A percentile compares a stretch with the other conserved stretches of the same genome.
Evolutionary conservation across 805 yeast genomes (phyloP).

Genomic region (Danielia reshetovae): DNA sequence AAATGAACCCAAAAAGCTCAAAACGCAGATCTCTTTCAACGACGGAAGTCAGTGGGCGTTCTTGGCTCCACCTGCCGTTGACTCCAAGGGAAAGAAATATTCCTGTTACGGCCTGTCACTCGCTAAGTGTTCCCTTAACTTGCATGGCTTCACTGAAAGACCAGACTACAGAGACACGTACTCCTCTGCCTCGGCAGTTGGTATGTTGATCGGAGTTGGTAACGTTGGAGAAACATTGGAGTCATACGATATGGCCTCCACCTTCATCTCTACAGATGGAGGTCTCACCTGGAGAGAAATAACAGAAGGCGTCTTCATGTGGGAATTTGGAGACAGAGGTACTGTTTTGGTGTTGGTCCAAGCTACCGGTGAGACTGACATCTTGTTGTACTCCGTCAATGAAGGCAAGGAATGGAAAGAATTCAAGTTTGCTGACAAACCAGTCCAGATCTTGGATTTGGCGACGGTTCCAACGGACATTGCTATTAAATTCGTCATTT

Average conservation of each 20-base stretch:
- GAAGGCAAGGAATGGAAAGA: slow-evolving; percentile 77
- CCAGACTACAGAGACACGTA: slow-evolving; percentile 77
- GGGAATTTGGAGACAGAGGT: slow-evolving; percentile 98
- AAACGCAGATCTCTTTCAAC: slow-evolving; percentile 75
- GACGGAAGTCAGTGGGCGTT: slow-evolving; percentile 89
- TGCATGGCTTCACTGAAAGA: slow-evolving; percentile 90
- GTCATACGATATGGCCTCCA: slow-evolving; percentile 51
- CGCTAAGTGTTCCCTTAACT: slow-evolving; percentile 69
- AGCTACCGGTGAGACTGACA: slow-evolving; percentile 53
- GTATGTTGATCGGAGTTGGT: slow-evolving; percentile 89
- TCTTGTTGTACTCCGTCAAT: slow-evolving; percentile 64
- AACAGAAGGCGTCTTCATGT: slow-evolving; percentile 67
- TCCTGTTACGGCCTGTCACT: slow-evolving; percentile 48
- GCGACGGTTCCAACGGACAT: slow-evolving; percentile 91
- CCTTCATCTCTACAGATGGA: slow-evolving; percentile 84
- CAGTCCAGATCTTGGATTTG: slow-evolving; percentile 61
- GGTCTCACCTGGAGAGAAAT: slow-evolving; percentile 87
- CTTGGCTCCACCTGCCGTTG: slow-evolving; percentile 63
- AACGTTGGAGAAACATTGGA: slow-evolving; percentile 70
- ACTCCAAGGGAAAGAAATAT: slow-evolving; percentile 56
- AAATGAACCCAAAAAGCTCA: slow-evolving; percentile 49
- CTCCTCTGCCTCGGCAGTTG: slow-evolving; percentile 86
- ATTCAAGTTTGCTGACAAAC: slow-evolving; percentile 54
- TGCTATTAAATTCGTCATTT: slow-evolving; percentile 70
- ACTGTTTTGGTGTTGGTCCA: slow-evolving; percentile 73